Evolutionary conservation across 2,329 filamentous ascomycete genomes (phyloP).

Genomic region (Fusarium penzigii): DNA sequence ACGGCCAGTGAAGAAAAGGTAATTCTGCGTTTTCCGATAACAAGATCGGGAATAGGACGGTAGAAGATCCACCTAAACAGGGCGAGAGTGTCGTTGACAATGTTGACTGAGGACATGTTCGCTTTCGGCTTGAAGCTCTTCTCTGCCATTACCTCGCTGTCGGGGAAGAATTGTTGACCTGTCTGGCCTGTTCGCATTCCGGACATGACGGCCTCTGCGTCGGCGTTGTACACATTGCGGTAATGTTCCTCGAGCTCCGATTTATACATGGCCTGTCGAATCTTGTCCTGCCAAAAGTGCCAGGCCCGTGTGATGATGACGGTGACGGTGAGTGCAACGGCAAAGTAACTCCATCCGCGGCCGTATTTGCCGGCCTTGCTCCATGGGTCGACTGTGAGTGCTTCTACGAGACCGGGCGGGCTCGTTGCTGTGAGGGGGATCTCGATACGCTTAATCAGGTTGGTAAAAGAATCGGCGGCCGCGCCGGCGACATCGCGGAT

Average conservation of each 20-base stretch:
- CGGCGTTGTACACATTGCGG: constrained; percentile 52
- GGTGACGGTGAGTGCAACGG: constrained; percentile 67
- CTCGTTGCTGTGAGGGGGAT: constrained; percentile 62
- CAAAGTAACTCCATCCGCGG: constrained; percentile 86
- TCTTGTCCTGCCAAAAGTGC: constrained; percentile 92
- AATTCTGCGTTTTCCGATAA: constrained; percentile 66
- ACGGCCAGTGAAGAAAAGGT: constrained; percentile 81
- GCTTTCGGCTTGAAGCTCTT: constrained; percentile 63
- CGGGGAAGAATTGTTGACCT: constrained; percentile 75
- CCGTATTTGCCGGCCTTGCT: constrained; percentile 80
- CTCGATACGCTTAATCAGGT: constrained; percentile 55
- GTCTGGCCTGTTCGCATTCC: constrained; percentile 50
- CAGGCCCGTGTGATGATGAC: constrained; percentile 74
- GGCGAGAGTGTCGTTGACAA: constrained; percentile 78
- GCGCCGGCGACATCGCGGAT: constrained; percentile 35
- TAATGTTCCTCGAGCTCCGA: constrained; percentile 72
- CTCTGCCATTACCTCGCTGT: constrained; percentile 55
- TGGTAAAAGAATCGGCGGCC: constrained; percentile 36
- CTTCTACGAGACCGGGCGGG: constrained; percentile 62
- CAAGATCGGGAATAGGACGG: constrained; percentile 75
- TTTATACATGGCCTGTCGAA: constrained; percentile 85
- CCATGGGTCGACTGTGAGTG: constrained; percentile 75
- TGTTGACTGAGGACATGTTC: constrained; percentile 72
- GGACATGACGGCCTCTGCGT: constrained; percentile 48
- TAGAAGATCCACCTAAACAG: constrained; percentile 88